Base-by-base conservation (phyloP, 441 rosid genomes). In the Brassica hybrid region DNA sequence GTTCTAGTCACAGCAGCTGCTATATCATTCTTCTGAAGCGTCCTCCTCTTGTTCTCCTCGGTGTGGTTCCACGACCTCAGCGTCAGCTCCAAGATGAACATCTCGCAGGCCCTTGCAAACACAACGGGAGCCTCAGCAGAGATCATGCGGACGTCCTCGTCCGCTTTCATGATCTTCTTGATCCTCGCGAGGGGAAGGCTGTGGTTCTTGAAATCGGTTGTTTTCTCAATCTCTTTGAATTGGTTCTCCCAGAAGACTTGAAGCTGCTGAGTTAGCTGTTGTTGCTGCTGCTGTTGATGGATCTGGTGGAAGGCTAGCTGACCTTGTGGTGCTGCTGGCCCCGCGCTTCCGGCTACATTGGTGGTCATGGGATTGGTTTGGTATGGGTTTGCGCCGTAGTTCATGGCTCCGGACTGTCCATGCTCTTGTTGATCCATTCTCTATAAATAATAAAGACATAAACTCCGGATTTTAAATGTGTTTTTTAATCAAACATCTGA, bases 91-190 rank as follows among this genome's bases (percentile, higher is more conserved):
- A 91, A 73, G 71, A 93, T 91, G 80, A 93, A 93, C 97, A 93
- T 90, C 83, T 93, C 98, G 17, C 98, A 93, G 2, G 98, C 98
- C 74, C 94, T 89, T 10, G 98, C 96, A 65, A 93, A 89, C 45
- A 93, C 85, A 5, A 91, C 90, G 0, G 98, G 98, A 1, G 98
- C 97, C 82, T 93, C 97, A 2, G 98, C 94, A 0, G 98, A 93
- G 73, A 93, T 93, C 97, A 93, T 93, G 76, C 93, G 89, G 18
- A 93, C 97, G 45, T 93, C 97, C 73, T 91, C 95, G 5, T 93
- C 98, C 0, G 97, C 97, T 79, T 93, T 93, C 98, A 93, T 93
- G 87, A 91, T 91, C 75, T 93, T 93, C 87, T 93, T 93, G 86
- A 93, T 91, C 77, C 98, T 88, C 0, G 97, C 94, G 1, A 93